phyloP scores from a whole-genome alignment of 2,329 filamentous ascomycete species.

The Fusarium sterilihyphosum region DNA sequence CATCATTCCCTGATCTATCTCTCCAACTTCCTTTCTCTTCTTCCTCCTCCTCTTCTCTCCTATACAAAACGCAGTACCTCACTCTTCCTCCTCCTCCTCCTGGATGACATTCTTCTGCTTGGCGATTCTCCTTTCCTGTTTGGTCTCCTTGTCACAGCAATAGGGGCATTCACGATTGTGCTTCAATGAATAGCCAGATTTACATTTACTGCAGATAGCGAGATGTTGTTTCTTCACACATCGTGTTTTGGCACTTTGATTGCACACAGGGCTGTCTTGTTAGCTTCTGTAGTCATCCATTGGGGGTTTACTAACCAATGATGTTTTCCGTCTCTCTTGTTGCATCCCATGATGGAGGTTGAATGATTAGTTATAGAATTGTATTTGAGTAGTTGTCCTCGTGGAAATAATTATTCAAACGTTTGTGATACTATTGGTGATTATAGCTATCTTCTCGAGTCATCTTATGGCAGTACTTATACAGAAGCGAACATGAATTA shows the following conservation, averaged over 20 bases:
- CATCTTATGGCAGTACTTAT: background rate
- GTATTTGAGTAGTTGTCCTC: fast-evolving
- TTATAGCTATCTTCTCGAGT: background rate
- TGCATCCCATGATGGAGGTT: background rate
- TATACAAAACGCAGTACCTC: background rate
- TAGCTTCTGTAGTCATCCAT: background rate
- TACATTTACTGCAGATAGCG: fast-evolving
- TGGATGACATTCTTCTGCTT: background rate
- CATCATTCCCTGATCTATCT: background rate
- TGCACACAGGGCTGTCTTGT: background rate
- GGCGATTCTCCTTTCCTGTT: background rate
- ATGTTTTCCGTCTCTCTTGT: background rate
- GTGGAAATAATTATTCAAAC: background rate
- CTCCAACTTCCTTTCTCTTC: background rate
- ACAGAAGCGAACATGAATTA: background rate
- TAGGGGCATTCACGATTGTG: background rate
- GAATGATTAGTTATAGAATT: fast-evolving
- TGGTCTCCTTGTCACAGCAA: fast-evolving
- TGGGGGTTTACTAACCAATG: background rate
- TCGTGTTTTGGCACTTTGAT: background rate
- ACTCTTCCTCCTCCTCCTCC: background rate
- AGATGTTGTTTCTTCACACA: background rate
- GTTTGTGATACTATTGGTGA: background rate
- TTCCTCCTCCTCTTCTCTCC: background rate
- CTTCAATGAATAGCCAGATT: background rate